Evolutionary conservation across 805 yeast genomes (phyloP), one percentile per base, ranked within the genome.

Genomic region (Zygoascus flipseniorum): DNA sequence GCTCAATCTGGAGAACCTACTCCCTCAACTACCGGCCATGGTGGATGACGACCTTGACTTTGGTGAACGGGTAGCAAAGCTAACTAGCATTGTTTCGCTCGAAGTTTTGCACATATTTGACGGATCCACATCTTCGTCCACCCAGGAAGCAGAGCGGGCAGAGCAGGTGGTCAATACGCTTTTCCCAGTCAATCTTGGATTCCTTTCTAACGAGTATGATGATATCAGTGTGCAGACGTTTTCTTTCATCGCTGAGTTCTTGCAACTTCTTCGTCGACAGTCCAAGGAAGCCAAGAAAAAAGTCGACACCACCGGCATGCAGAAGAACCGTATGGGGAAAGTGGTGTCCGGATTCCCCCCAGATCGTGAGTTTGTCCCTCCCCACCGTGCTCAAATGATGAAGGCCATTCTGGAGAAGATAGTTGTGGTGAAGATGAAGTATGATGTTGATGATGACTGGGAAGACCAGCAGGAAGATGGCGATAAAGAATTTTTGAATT

Each of bases 211-310:
- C 66, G 95, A 85, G 58, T 89, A 84, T 64, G 98, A 93, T 67
- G 97, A 93, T 60, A 84, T 92, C 13, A 81, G 95, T 0, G 75
- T 78, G 41, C 95, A 88, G 66, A 85, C 89, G 14, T 85, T 92
- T 63, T 85, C 93, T 8, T 86, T 89, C 62, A 72, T 93, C 47
- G 80, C 86, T 41, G 86, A 82, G 51, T 89, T 83, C 65, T 72
- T 93, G 56, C 70, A 86, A 10, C 76, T 84, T 45, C 71, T 89
- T 59, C 87, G 75, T 18, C 64, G 64, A 26, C 73, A 66, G 37
- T 58, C 64, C 81, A 70, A 88, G 81, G 64, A 72, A 64, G 58
- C 67, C 65, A 62, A 74, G 69, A 60, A 72, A 68, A 50, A 73
- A 66, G 43, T 71, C 31, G 74, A 74, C 37, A 67, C 71, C 26